A percentile compares a stretch with the other conserved stretches of the same genome.
Evolutionary conservation across 73 alveolate genomes (phyloP).

Genomic region (Paramecium biaurelia): DNA sequence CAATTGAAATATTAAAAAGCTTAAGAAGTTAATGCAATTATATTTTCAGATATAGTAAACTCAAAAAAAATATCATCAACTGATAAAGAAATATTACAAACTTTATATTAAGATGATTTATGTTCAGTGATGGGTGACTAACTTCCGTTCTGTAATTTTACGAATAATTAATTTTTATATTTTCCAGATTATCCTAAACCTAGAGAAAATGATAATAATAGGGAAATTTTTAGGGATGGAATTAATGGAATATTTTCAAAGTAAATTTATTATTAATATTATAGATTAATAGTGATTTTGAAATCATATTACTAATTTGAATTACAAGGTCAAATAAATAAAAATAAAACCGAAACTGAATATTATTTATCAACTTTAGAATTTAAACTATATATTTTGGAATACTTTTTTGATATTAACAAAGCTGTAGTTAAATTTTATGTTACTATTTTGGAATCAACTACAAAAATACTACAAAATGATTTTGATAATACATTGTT

Average conservation of each 20-base stretch:
- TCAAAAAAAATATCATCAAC: neutral
- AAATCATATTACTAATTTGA: neutral
- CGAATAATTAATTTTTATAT: neutral
- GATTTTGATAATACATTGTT: neutral
- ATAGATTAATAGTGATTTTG: neutral
- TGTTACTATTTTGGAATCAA: neutral
- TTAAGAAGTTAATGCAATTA: neutral
- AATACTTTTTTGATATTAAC: neutral
- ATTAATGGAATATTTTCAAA: neutral
- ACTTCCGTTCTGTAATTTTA: neutral
- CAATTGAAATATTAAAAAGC: neutral
- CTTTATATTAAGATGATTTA: neutral
- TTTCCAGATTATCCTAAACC: neutral
- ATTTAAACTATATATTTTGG: neutral
- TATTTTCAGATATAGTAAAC: neutral
- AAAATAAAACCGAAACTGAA: neutral
- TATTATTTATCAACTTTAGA: neutral
- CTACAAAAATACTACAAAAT: neutral
- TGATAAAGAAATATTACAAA: neutral
- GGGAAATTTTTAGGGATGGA: neutral
- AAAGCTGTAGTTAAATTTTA: neutral
- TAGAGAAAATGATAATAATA: neutral
- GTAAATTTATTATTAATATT: neutral
- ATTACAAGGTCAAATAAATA: neutral
- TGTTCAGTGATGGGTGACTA: neutral